Percentiles rank a stretch among this genome's conserved stretches.
Evolutionary conservation across 306 rosid species (phyloP).

Genomic region (Cicer arietinum): DNA sequence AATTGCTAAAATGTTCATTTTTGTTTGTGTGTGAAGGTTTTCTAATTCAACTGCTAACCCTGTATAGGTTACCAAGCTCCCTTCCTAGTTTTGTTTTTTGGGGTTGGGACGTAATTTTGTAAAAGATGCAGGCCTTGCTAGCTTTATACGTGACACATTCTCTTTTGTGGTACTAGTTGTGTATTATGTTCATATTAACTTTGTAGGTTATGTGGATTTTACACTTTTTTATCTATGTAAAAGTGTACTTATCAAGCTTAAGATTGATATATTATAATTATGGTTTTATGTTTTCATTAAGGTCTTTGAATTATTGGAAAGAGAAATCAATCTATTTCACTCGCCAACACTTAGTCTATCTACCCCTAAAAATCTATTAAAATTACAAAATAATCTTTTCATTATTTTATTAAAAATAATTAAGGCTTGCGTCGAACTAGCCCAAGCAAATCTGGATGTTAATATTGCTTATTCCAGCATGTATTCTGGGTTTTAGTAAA

Average conservation of each 20-base stretch:
- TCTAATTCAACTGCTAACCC: slow-evolving; percentile 9
- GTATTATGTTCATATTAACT: not conserved
- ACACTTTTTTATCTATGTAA: slow-evolving; percentile 4
- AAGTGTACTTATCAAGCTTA: slow-evolving; percentile 14
- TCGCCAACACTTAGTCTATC: too few relatives aligned
- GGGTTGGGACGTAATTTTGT: slow-evolving; percentile 29
- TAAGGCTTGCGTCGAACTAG: too few relatives aligned
- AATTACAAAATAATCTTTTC: too few relatives aligned
- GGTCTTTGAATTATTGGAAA: not conserved
- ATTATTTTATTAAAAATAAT: too few relatives aligned
- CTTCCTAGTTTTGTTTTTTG: slow-evolving; percentile 23
- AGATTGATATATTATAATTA: not conserved
- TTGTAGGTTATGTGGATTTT: slow-evolving; percentile 3
- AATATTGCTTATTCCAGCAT: too few relatives aligned
- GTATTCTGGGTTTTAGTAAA: too few relatives aligned
- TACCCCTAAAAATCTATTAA: too few relatives aligned
- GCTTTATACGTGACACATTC: not conserved
- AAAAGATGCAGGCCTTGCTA: slow-evolving; percentile 11
- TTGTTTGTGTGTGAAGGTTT: slow-evolving; percentile 11
- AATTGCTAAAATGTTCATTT: slow-evolving; percentile 29
- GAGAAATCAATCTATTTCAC: too few relatives aligned
- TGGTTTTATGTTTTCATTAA: not conserved
- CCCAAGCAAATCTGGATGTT: too few relatives aligned
- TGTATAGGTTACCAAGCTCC: slow-evolving; percentile 24
- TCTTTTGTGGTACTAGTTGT: slow-evolving; percentile 26